These are phyloP conservation scores for Fusarium floridanum DNA, from an alignment of 2,329 filamentous ascomycete genomes.

Conservation along the genomic window DNA sequence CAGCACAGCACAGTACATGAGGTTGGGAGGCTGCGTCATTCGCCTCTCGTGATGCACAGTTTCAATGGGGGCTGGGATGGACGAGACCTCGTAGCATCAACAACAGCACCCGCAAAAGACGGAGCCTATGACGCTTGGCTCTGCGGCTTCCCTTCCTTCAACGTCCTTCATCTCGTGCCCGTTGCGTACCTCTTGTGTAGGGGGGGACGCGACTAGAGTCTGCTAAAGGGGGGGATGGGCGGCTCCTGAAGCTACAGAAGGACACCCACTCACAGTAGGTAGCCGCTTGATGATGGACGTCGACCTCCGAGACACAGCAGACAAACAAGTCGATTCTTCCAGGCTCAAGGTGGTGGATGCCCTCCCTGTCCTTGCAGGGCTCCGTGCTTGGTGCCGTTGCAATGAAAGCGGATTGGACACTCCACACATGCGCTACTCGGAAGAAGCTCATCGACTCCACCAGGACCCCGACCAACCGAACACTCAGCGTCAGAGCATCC, in stretches of 20 bases:
- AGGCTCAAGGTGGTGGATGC: constrained; percentile 34
- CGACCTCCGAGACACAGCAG: neutral
- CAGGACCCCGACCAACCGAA: constrained; percentile 42
- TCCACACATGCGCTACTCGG: constrained; percentile 43
- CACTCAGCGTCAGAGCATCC: constrained; percentile 38
- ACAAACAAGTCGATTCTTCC: neutral
- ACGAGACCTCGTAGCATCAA: constrained; percentile 33
- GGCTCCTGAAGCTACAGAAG: constrained; percentile 17
- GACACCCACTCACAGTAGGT: constrained; percentile 2
- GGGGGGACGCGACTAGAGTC: neutral
- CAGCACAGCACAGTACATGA: neutral
- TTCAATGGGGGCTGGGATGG: constrained; percentile 34
- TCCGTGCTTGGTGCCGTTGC: constrained; percentile 39
- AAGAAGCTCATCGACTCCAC: constrained; percentile 44
- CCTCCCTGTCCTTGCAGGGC: constrained; percentile 43
- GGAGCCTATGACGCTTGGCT: constrained; percentile 37
- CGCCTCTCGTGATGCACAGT: constrained; percentile 34
- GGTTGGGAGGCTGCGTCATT: constrained; percentile 15
- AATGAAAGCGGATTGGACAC: constrained; percentile 48
- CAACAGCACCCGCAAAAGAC: constrained; percentile 31
- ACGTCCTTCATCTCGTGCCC: constrained; percentile 10
- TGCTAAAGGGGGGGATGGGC: constrained; percentile 8
- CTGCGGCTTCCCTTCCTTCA: constrained; percentile 9
- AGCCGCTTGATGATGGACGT: constrained; percentile 16
- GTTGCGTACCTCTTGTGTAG: neutral